phyloP scores from a whole-genome alignment of 2,329 filamentous ascomycete species.

The Penicillium hesseltinei region DNA sequence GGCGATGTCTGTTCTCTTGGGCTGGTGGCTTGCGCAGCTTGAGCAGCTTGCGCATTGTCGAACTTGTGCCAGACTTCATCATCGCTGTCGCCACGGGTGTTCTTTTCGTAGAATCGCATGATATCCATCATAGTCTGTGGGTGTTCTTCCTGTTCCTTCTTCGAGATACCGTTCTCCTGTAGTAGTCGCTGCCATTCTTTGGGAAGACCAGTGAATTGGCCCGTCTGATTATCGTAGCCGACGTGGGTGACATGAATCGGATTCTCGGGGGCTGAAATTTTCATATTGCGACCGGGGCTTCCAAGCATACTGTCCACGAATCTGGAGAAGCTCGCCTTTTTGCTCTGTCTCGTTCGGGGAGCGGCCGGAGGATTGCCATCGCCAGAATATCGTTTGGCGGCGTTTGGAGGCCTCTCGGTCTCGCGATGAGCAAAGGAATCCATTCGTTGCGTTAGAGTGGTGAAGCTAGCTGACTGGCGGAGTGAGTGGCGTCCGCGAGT shows the following conservation, averaged over 20 bases:
- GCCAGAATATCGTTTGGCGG: conserved; percentile 75
- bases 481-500: conserved; percentile 56
- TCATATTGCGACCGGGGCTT: conserved; percentile 75
- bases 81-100: conserved; percentile 74
- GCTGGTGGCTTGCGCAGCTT: conserved; percentile 53
- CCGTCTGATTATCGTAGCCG: conserved; percentile 92
- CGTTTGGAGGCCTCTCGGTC: conserved; percentile 51
- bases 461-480: conserved; percentile 66
- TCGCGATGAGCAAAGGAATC: conserved; percentile 49
- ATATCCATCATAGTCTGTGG: conserved; percentile 95
- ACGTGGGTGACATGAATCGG: conserved; percentile 98
- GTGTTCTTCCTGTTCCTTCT: conserved; percentile 93
- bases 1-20: conserved; percentile 57
- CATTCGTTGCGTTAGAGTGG: conserved; percentile 52
- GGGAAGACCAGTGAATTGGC: conserved; percentile 92
- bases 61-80: conserved; percentile 96
- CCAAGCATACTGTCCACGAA: conserved; percentile 82
- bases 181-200: conserved; percentile 98
- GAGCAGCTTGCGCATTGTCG: conserved; percentile 65
- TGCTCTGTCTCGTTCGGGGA: conserved; percentile 59
- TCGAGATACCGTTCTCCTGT: conserved; percentile 91
- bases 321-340: conserved; percentile 85
- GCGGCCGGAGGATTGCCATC: conserved; percentile 66
- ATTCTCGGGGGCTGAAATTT: conserved; percentile 97
- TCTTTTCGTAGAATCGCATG: conserved; percentile 95